These are phyloP conservation scores for Rhizopogon vinicolor DNA, from an alignment of 768 basidiomycete genomes.

Conservation along the genomic window DNA sequence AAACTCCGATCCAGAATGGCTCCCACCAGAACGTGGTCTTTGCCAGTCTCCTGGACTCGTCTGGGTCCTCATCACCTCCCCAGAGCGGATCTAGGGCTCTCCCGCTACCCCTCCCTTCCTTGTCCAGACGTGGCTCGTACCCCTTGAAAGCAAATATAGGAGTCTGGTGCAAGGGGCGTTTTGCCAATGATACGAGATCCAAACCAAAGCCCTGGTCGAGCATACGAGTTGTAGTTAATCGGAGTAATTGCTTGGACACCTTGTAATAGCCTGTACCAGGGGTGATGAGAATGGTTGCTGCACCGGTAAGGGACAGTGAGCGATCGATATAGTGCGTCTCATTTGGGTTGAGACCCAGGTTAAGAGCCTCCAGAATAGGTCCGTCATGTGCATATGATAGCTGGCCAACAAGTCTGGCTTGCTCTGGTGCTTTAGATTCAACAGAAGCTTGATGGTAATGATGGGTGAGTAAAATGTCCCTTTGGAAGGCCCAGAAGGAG, in stretches of 20 bases:
- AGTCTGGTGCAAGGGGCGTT: conserved; percentile 88
- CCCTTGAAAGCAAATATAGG: conserved; percentile 90
- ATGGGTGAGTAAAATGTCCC: conserved; percentile 86
- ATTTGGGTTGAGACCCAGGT: conserved; percentile 86
- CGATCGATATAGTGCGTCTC: conserved; percentile 96
- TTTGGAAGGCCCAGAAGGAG: conserved; percentile 87
- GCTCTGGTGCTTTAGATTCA: conserved; percentile 39
- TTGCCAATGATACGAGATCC: conserved; percentile 84
- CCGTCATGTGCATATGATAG: conserved; percentile 90
- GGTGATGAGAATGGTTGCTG: conserved; percentile 79
- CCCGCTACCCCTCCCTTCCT: conserved; percentile 38
- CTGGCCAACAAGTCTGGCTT: conserved; percentile 69
- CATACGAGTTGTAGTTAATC: conserved; percentile 90
- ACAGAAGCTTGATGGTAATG: conserved; percentile 73
- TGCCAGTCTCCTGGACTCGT: conserved; percentile 28
- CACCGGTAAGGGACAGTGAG: conserved; percentile 84
- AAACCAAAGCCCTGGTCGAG: conserved; percentile 90
- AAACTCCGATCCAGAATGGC: conserved; percentile 79
- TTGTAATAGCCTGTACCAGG: conserved; percentile 94
- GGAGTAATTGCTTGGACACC: conserved; percentile 84
- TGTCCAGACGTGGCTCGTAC: conserved; percentile 51
- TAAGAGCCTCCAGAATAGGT: conserved; percentile 92
- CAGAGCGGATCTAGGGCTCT: conserved; percentile 68
- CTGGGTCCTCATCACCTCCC: conserved; percentile 57
- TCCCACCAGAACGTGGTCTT: conserved; percentile 83